Evolutionary conservation across 352 stramenopile species (phyloP).

Genomic region (Phytopythium delawarense): DNA sequence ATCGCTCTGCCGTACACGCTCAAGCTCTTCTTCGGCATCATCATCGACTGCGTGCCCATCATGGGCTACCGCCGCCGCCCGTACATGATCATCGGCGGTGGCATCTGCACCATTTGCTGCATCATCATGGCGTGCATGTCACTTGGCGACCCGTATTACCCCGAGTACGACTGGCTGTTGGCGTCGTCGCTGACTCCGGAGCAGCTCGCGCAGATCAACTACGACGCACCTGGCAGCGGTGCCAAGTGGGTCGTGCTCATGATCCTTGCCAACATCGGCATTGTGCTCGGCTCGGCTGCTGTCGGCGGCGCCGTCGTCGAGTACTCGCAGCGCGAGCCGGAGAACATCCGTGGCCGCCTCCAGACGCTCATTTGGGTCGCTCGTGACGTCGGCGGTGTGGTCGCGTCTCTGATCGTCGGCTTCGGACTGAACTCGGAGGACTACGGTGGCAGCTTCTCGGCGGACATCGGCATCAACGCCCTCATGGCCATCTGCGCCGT

Average conservation of each 20-base stretch:
- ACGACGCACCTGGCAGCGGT: conserved; percentile 19
- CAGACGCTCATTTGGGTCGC: conserved; percentile 35
- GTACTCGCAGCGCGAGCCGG: conserved; percentile 42
- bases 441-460: conserved; percentile 30
- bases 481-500: conserved; percentile 33
- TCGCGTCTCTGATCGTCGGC: conserved; percentile 28
- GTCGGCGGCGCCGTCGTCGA: conserved; percentile 45
- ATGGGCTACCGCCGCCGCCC: conserved; percentile 47
- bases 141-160: conserved; percentile 47
- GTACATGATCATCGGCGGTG: conserved; percentile 73
- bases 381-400: conserved; percentile 26
- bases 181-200: conserved; percentile 34
- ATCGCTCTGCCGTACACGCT: conserved; percentile 58
- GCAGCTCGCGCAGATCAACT: conserved; percentile 22
- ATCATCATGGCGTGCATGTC: conserved; percentile 38
- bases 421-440: conserved; percentile 36
- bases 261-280: conserved; percentile 33
- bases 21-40: conserved; percentile 62
- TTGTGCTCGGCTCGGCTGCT: conserved; percentile 32
- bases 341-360: conserved; percentile 34
- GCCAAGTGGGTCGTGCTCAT: conserved; percentile 31
- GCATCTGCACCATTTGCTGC: conserved; percentile 47
- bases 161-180: conserved; percentile 10
- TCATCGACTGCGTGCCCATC: conserved; percentile 66
- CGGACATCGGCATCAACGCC: conserved; percentile 26